Percentiles rank a stretch among this genome's conserved stretches.
phyloP scores from a whole-genome alignment of 257 asterid genomes.

The Jaltomata sinuosa region DNA sequence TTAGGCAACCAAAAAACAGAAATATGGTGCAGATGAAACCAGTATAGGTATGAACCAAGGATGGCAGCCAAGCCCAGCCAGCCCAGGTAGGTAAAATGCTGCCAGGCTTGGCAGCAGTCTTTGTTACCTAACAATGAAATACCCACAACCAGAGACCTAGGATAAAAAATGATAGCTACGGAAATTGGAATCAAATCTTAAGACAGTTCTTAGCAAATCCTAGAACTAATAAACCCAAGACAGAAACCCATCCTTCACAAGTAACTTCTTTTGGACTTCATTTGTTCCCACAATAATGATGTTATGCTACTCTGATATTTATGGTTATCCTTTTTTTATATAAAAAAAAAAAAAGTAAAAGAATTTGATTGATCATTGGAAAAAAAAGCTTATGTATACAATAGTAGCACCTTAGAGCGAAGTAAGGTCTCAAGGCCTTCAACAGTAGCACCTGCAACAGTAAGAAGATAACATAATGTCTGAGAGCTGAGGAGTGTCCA shows the following conservation, averaged over 20 bases:
- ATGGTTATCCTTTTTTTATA: neutral
- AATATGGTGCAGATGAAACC: neutral
- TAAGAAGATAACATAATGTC: constrained; percentile 3
- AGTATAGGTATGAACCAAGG: neutral
- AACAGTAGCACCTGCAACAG: constrained; percentile 73
- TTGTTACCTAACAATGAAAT: neutral
- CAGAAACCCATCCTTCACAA: constrained; percentile 6
- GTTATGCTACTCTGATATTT: neutral
- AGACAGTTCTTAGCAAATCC: neutral
- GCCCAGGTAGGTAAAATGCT: neutral
- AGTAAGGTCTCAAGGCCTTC: constrained; percentile 76
- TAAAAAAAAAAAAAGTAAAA: neutral
- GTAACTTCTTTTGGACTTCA: neutral
- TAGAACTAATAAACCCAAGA: neutral
- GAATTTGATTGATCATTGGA: neutral
- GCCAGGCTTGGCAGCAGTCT: neutral
- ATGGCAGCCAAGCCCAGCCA: neutral
- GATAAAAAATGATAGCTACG: neutral
- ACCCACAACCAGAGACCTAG: neutral
- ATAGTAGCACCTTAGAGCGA: constrained; percentile 65
- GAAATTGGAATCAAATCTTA: neutral
- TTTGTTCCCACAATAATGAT: neutral
- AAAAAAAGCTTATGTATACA: neutral
- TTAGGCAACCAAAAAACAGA: neutral
- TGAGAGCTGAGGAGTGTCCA: neutral